These are phyloP conservation scores for Globisporangium paroecandrum DNA, from an alignment of 352 stramenopile species.

Conservation along the genomic window DNA sequence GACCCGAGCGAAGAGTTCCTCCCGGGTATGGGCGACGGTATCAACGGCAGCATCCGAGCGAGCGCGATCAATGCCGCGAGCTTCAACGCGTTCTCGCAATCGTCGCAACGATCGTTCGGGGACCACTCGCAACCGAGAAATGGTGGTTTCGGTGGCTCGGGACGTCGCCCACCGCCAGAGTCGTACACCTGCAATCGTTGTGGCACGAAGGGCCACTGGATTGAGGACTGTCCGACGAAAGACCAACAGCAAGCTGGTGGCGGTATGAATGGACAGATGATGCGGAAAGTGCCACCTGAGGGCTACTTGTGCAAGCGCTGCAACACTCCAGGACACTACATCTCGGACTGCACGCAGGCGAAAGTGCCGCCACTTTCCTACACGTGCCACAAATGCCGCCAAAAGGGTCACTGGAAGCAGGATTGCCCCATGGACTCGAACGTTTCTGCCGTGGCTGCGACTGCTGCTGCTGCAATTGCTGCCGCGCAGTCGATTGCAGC, in stretches of 20 bases:
- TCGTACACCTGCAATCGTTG: slow-evolving; percentile 88
- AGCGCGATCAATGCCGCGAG: slow-evolving; percentile 70
- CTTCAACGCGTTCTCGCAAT: slow-evolving; percentile 65
- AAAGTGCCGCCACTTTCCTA: slow-evolving; percentile 81
- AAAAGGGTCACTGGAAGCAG: slow-evolving; percentile 88
- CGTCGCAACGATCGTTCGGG: slow-evolving; percentile 19
- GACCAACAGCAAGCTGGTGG: slow-evolving; percentile 43
- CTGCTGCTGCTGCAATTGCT: slow-evolving; percentile 38
- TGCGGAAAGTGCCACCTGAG: slow-evolving; percentile 52
- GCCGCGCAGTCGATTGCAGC: slow-evolving; percentile 20
- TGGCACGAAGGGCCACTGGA: slow-evolving; percentile 83
- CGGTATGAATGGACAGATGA: slow-evolving; percentile 13
- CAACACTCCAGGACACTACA: slow-evolving; percentile 83
- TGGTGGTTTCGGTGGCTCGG: slow-evolving; percentile 21
- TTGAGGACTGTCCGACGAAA: slow-evolving; percentile 85
- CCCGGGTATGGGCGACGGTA: slow-evolving; percentile 64
- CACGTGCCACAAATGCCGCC: slow-evolving; percentile 84
- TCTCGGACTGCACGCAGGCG: slow-evolving; percentile 80
- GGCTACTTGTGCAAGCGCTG: slow-evolving; percentile 87
- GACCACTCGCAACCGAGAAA: slow-evolving; percentile 6
- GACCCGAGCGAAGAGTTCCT: slow-evolving; percentile 46
- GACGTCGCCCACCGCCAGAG: slow-evolving; percentile 63
- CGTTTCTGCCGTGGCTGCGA: slow-evolving; percentile 40
- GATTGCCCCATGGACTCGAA: slow-evolving; percentile 79
- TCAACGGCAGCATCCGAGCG: slow-evolving; percentile 42